Conservation (phyloP, 2,329 filamentous ascomycete species). For the Colletotrichum trifolii region DNA sequence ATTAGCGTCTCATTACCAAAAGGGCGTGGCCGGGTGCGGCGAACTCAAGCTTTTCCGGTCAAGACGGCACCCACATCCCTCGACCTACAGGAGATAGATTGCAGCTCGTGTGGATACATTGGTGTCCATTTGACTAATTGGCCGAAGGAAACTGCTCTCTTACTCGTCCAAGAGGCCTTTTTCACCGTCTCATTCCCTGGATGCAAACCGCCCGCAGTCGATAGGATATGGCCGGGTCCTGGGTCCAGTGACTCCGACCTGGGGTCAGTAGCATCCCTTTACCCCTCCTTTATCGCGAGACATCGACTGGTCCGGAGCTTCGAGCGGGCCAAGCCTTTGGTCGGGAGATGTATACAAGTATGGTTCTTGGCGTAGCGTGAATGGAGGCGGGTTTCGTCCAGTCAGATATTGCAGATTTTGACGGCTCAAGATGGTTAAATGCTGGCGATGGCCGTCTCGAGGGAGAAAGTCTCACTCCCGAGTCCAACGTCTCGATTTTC, state of each 20-base stretch:
- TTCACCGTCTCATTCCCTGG: no score
- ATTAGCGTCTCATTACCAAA: not conserved
- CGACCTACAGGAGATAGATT: conserved; percentile 30
- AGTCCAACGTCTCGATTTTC: not conserved
- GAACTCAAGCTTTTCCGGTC: conserved; percentile 30
- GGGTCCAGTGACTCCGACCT: conserved; percentile 10
- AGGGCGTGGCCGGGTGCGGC: conserved; percentile 18
- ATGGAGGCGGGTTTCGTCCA: not conserved
- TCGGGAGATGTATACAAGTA: conserved; percentile 2
- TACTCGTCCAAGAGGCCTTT: no score
- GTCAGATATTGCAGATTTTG: conserved; percentile 1
- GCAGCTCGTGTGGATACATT: conserved; percentile 17
- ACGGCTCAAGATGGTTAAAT: conserved; percentile 15
- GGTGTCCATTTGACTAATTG: conserved; percentile 22
- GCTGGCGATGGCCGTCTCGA: conserved; percentile 8
- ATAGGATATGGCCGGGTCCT: conserved; percentile 16
- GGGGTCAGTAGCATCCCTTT: not conserved
- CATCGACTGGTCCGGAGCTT: conserved; percentile 27
- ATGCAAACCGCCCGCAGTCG: not conserved
- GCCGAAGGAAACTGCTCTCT: conserved; percentile 6
- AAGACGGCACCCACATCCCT: conserved; percentile 30
- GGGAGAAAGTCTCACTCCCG: no score
- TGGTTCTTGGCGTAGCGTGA: not conserved
- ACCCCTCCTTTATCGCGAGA: conserved; percentile 34
- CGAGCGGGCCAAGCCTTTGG: conserved; percentile 19